Conservation (phyloP, 108 stramenopile genomes). For the Poteriospumella lacustris region DNA sequence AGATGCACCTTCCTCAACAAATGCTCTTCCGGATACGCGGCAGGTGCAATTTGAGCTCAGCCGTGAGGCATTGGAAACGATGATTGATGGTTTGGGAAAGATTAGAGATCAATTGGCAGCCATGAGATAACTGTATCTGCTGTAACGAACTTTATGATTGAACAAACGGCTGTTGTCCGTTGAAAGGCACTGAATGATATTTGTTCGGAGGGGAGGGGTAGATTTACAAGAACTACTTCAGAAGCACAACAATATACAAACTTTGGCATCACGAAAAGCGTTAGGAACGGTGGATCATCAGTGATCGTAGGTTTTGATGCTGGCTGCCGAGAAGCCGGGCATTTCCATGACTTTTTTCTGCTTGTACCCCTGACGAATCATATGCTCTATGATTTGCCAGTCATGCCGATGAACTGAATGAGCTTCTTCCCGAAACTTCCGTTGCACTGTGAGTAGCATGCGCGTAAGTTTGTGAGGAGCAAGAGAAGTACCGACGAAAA, state of each 20-base stretch:
- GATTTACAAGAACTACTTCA: too few relatives aligned
- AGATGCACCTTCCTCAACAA: neutral
- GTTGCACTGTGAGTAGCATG: too few relatives aligned
- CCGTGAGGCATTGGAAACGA: neutral
- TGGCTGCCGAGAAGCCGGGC: neutral
- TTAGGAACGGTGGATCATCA: too few relatives aligned
- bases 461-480: too few relatives aligned
- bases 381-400: neutral
- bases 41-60: neutral
- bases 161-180: too few relatives aligned
- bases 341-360: neutral
- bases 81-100: slow-evolving; percentile 17
- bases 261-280: too few relatives aligned
- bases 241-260: too few relatives aligned
- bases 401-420: neutral
- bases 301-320: too few relatives aligned
- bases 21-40: neutral
- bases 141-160: too few relatives aligned
- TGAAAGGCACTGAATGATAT: too few relatives aligned
- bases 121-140: slow-evolving; percentile 3
- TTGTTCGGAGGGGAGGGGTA: too few relatives aligned
- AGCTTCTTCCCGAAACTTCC: neutral
- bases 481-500: too few relatives aligned
- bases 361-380: neutral
- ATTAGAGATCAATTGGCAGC: slow-evolving; percentile 2